These are phyloP conservation scores for Erodium maritimum DNA, from an alignment of 345 rosid genomes.

Conservation along the genomic window DNA sequence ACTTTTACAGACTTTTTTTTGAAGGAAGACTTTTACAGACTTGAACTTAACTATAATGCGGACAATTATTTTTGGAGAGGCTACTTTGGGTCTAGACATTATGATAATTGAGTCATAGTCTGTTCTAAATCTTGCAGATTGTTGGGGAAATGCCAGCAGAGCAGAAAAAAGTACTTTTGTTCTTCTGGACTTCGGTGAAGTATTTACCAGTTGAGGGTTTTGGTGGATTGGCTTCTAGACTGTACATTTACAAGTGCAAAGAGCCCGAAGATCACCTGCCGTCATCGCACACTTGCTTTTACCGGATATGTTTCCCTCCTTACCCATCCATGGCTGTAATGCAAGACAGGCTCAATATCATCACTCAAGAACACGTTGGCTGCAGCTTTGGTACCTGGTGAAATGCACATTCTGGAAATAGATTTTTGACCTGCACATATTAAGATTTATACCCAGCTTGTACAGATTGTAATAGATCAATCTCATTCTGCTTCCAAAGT, in stretches of 20 bases:
- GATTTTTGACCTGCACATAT: slow-evolving; percentile 34
- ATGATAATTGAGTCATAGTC: too few relatives aligned
- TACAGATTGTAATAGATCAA: slow-evolving; percentile 44
- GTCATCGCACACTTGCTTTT: slow-evolving; percentile 78
- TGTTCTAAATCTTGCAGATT: too few relatives aligned
- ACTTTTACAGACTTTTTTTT: too few relatives aligned
- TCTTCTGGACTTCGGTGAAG: slow-evolving; percentile 83
- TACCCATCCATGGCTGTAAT: slow-evolving; percentile 48
- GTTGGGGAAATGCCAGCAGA: slow-evolving; percentile 55
- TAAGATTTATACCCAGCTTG: slow-evolving; percentile 26
- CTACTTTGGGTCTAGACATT: not conserved
- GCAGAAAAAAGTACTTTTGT: slow-evolving; percentile 49
- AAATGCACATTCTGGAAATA: slow-evolving; percentile 7
- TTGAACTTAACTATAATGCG: too few relatives aligned
- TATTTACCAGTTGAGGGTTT: slow-evolving; percentile 87
- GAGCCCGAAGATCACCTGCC: slow-evolving; percentile 61
- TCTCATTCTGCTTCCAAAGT: too few relatives aligned
- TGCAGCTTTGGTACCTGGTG: slow-evolving; percentile 91
- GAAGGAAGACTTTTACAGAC: too few relatives aligned
- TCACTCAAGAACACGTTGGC: slow-evolving; percentile 79
- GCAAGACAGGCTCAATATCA: slow-evolving; percentile 47
- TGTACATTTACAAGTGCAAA: slow-evolving; percentile 43
- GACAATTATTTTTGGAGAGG: too few relatives aligned
- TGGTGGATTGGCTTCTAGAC: slow-evolving; percentile 60
- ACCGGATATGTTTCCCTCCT: slow-evolving; percentile 61